Base-by-base conservation (phyloP, 116 monocot species). In the Trichopus zeylanicus region DNA sequence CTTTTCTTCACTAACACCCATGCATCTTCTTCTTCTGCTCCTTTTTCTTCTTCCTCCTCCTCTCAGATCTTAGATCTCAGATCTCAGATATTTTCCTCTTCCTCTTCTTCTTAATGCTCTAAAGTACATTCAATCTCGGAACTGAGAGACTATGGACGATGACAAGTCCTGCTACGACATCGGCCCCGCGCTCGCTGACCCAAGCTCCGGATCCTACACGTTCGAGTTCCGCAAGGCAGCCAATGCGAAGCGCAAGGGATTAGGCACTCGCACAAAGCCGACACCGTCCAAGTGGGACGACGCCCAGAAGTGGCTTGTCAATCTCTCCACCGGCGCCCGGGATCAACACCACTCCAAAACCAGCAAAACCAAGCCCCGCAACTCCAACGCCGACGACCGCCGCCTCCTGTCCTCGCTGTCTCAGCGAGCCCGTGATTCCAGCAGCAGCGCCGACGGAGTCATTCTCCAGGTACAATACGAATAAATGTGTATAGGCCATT, bases 201-300 rank as follows among this genome's bases (percentile, higher is more conserved):
- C 35, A 1, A 62, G 39, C 31, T 27, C 28, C 32, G 73, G 66
- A 8, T 65, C 65, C 5, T 59, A 42, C 24, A 62, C 54, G 38
- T 69, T 76, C 19, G 75, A 82, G 49, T 75, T 82, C 60, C 64
- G 55, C 46, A 80, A 59, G 15, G 39, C n/a, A 2, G n/a, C n/a
- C n/a, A n/a, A n/a, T n/a, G n/a, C n/a, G n/a, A 56, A 15, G n/a
- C 74, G 69, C 34, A 78, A 78, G 71, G 31, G 56, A 27, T n/a
- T 70, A 19, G 66, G 52, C 16, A 61, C 83, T 0, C 72, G 77
- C 25, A 20, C 75, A 0, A 92, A 92, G 66, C 78, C 81, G 31
- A 71, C 81, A 1, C 87, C 92, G 57, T 92, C 92, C 0, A 92
- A 92, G 38, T 92, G 92, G 92, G 92, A 92, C 49, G 92, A 92